Conservation (phyloP, 2,329 filamentous ascomycete genomes). For the Aspergillus transmontanensis region DNA sequence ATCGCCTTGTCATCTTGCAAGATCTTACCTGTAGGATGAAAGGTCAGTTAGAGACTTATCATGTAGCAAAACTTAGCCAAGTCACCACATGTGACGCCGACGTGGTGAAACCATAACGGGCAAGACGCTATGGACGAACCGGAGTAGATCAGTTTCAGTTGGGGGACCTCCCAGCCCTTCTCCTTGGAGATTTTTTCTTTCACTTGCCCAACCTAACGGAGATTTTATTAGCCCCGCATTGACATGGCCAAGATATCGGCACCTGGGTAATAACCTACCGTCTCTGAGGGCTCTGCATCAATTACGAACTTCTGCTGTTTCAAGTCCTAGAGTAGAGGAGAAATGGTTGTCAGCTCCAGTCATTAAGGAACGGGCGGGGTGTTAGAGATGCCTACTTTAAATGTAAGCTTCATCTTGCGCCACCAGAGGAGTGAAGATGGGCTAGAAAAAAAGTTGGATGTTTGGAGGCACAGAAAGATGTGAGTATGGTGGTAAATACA, state of each 20-base stretch:
- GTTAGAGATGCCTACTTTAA: constrained; percentile 58
- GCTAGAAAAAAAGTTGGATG: constrained; percentile 18
- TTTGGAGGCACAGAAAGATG: constrained; percentile 8
- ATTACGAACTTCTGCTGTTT: constrained; percentile 99
- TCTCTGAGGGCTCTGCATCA: constrained; percentile 89
- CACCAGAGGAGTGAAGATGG: constrained; percentile 34
- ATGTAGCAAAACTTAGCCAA: constrained; percentile 2
- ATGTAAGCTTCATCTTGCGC: constrained; percentile 68
- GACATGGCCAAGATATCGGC: constrained; percentile 14
- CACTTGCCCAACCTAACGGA: constrained; percentile 74
- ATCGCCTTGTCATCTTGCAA: constrained; percentile 97
- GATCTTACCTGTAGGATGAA: constrained; percentile 75
- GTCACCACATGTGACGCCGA: neutral
- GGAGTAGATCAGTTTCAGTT: constrained; percentile 97
- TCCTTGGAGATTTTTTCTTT: constrained; percentile 91
- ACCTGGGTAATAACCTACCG: constrained; percentile 60
- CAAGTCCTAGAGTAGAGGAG: constrained; percentile 68
- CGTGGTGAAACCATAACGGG: neutral
- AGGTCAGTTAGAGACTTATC: neutral
- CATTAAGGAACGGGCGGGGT: constrained; percentile 3
- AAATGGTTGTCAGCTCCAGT: constrained; percentile 21
- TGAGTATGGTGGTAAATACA: constrained; percentile 3
- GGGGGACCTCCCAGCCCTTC: constrained; percentile 89
- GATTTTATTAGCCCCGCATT: constrained; percentile 39
- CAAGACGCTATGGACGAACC: constrained; percentile 58